Percentiles rank a stretch among this genome's conserved stretches.
Evolutionary conservation across 495 filamentous ascomycete species (phyloP).

Genomic region (Trichoderma virens): DNA sequence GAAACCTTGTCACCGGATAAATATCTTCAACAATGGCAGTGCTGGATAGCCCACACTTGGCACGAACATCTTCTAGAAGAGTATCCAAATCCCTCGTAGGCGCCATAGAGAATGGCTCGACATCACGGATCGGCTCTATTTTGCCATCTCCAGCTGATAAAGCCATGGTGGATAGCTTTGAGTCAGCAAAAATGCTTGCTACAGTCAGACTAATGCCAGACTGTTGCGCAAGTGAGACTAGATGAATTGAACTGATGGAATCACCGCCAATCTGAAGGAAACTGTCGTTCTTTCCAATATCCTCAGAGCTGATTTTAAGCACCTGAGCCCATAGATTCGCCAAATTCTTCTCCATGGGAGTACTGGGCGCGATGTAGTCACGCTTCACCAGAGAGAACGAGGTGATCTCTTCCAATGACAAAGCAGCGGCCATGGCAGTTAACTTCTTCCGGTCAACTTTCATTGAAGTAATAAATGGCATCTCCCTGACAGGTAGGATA

Average conservation of each 20-base stretch:
- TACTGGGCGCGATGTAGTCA: constrained; percentile 21
- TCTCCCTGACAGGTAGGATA: not conserved
- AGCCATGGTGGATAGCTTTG: not conserved
- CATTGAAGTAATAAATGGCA: constrained; percentile 9
- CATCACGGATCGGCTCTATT: not conserved
- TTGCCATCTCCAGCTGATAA: not conserved
- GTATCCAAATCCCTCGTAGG: not conserved
- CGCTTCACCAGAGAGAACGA: constrained; percentile 25
- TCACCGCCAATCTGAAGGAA: constrained; percentile 40
- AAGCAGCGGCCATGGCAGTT: not conserved
- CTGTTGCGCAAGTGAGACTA: not conserved
- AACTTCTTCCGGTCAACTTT: constrained; percentile 4
- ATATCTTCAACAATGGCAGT: not conserved
- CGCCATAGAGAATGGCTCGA: not conserved
- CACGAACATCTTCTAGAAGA: not conserved
- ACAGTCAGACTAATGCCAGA: not conserved
- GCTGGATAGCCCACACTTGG: not conserved
- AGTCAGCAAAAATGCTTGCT: not conserved
- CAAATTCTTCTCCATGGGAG: constrained; percentile 17
- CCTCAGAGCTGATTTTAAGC: constrained; percentile 14
- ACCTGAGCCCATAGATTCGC: constrained; percentile 17
- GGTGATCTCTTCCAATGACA: not conserved
- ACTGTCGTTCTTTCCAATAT: constrained; percentile 8
- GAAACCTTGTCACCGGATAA: constrained; percentile 45
- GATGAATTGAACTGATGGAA: not conserved